Conservation (phyloP, 164 flowering plant species). For the Stephania yunnanensis region DNA sequence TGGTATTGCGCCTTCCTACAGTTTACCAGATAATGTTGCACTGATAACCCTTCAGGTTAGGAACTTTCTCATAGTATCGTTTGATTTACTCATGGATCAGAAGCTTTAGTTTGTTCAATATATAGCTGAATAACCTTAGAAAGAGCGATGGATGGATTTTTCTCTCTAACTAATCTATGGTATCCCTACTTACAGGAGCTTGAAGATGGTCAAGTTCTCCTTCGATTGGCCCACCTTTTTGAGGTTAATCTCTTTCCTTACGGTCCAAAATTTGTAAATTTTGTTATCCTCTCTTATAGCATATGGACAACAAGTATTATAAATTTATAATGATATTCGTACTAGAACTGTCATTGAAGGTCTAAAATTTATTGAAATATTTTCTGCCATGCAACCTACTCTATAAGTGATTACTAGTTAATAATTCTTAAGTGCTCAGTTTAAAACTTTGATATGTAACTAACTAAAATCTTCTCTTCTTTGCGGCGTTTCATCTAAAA, state of each 20-base stretch:
- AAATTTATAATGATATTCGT: background rate
- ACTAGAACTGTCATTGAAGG: background rate
- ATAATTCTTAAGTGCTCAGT: background rate
- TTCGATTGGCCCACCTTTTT: slow-evolving; percentile 86
- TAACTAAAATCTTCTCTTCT: background rate
- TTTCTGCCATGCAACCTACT: background rate
- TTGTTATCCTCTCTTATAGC: background rate
- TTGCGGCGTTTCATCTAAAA: background rate
- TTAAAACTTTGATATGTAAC: background rate
- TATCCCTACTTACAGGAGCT: slow-evolving; percentile 52
- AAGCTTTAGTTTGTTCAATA: background rate
- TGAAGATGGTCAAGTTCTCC: slow-evolving; percentile 70
- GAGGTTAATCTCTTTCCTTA: slow-evolving; percentile 49
- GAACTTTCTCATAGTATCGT: background rate
- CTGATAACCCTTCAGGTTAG: slow-evolving; percentile 77
- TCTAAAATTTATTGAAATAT: background rate
- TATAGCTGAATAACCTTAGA: background rate
- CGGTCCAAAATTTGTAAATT: background rate
- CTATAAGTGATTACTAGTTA: background rate
- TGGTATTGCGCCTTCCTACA: slow-evolving; percentile 59
- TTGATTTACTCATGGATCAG: background rate
- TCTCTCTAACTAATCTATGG: background rate
- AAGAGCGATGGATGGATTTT: background rate
- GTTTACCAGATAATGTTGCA: slow-evolving; percentile 72
- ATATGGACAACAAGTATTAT: background rate